Evolutionary conservation across 2,329 filamentous ascomycete species (phyloP).

Genomic region (Elsinoe ampelina): DNA sequence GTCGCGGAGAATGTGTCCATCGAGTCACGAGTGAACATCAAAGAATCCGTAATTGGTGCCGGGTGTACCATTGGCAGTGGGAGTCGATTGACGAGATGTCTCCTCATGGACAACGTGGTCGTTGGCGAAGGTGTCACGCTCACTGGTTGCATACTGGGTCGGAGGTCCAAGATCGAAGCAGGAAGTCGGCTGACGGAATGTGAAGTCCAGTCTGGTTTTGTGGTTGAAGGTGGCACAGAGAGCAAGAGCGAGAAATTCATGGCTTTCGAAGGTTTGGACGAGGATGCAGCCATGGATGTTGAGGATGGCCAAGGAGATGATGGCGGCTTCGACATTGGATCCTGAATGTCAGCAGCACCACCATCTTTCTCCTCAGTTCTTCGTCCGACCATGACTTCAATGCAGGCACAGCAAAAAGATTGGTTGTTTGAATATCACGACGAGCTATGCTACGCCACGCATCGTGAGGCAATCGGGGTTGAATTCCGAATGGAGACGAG

Average conservation of each 20-base stretch:
- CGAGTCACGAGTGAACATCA: conserved; percentile 83
- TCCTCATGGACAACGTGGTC: conserved; percentile 86
- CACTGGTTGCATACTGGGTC: conserved; percentile 78
- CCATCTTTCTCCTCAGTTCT: too few relatives aligned
- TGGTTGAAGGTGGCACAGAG: conserved; percentile 65
- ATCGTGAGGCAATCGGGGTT: too few relatives aligned
- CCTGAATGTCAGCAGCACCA: background rate
- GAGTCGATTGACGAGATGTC: conserved; percentile 75
- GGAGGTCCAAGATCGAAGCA: conserved; percentile 72
- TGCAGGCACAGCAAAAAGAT: too few relatives aligned
- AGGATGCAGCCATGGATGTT: conserved; percentile 21
- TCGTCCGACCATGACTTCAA: too few relatives aligned
- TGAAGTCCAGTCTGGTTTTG: conserved; percentile 78
- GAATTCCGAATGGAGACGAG: too few relatives aligned
- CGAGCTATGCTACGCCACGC: too few relatives aligned
- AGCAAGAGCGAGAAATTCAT: conserved; percentile 55
- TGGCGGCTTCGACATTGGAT: background rate
- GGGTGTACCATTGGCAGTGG: conserved; percentile 79
- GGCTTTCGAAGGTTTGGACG: conserved; percentile 35
- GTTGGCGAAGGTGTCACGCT: conserved; percentile 77
- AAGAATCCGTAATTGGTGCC: conserved; percentile 79
- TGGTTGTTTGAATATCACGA: too few relatives aligned
- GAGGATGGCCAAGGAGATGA: conserved; percentile 20
- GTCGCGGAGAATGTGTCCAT: conserved; percentile 84
- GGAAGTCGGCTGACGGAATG: conserved; percentile 66